Evolutionary conservation across 805 yeast species (phyloP).

Genomic region (Teunomyces barrocoloradensis): DNA sequence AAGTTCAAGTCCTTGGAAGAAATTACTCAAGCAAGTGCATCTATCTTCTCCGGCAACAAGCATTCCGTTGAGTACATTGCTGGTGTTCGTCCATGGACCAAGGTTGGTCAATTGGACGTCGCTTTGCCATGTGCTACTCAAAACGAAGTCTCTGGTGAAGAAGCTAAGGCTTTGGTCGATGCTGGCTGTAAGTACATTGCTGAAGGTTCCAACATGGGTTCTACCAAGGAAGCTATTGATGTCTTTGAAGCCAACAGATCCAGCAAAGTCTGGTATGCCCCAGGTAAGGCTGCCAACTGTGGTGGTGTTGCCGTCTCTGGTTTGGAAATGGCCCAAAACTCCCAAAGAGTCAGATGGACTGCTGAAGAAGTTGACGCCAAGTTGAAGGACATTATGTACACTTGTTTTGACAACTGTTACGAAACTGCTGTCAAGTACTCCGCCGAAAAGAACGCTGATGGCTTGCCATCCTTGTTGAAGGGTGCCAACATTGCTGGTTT

Average conservation of each 20-base stretch:
- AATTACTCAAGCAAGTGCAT: conserved; percentile 52
- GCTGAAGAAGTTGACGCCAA: conserved; percentile 88
- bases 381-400: conserved; percentile 89
- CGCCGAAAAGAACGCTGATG: conserved; percentile 57
- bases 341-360: conserved; percentile 90
- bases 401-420: conserved; percentile 90
- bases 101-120: conserved; percentile 87
- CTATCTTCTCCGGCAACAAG: conserved; percentile 51
- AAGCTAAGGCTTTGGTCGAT: conserved; percentile 90
- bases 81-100: conserved; percentile 96
- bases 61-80: conserved; percentile 71
- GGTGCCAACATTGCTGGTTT: conserved; percentile 99
- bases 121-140: conserved; percentile 99
- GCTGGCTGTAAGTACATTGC: conserved; percentile 93
- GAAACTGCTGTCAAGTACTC: conserved; percentile 80
- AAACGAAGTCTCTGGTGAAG: conserved; percentile 95
- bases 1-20: conserved; percentile 73
- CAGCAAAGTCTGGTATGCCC: conserved; percentile 89
- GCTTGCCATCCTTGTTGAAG: conserved; percentile 89
- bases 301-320: conserved; percentile 99
- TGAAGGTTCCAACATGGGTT: conserved; percentile 99
- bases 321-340: conserved; percentile 99
- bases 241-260: conserved; percentile 84
- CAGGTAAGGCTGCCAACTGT: conserved; percentile 98
- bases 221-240: conserved; percentile 94